These are phyloP conservation scores for Cytospora mali DNA, from an alignment of 2,329 filamentous ascomycete genomes.

Conservation along the genomic window DNA sequence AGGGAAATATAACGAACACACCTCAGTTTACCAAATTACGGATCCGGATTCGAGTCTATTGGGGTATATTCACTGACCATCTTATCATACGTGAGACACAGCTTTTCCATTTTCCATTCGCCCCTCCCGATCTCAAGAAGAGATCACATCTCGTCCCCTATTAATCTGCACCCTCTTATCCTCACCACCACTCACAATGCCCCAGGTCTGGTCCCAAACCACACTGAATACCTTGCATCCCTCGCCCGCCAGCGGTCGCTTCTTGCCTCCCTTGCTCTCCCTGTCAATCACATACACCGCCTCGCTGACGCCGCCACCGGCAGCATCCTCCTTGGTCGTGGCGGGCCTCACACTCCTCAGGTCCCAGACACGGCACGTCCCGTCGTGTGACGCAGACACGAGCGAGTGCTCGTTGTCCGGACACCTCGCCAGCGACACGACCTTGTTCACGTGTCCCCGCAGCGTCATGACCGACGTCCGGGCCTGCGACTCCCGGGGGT, in stretches of 20 bases:
- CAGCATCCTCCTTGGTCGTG: constrained; percentile 60
- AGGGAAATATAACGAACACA: constrained; percentile 8
- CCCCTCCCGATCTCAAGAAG: constrained; percentile 34
- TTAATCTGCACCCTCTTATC: constrained; percentile 96
- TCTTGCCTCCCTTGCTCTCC: constrained; percentile 68
- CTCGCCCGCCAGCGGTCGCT: constrained; percentile 71
- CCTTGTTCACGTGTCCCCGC: constrained; percentile 81
- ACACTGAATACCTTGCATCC: constrained; percentile 90
- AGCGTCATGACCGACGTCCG: constrained; percentile 87
- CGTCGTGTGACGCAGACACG: constrained; percentile 87
- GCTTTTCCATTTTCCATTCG: not conserved
- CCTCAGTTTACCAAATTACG: not conserved
- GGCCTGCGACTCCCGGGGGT: constrained; percentile 78
- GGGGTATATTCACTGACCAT: constrained; percentile 31
- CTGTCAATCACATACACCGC: constrained; percentile 75
- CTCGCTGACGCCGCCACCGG: constrained; percentile 67
- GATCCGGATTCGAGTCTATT: constrained; percentile 23
- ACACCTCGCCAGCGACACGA: constrained; percentile 52
- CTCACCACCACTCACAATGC: constrained; percentile 89
- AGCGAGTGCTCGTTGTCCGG: constrained; percentile 78
- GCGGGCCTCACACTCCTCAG: constrained; percentile 69
- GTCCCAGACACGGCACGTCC: constrained; percentile 93
- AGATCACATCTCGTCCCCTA: constrained; percentile 58
- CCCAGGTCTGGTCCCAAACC: constrained; percentile 81
- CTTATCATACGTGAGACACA: constrained; percentile 11